Evolutionary conservation across 192 early-diverging fungal genomes (phyloP), one percentile per base, ranked within the genome.

Genomic region (Diversispora epigaea): DNA sequence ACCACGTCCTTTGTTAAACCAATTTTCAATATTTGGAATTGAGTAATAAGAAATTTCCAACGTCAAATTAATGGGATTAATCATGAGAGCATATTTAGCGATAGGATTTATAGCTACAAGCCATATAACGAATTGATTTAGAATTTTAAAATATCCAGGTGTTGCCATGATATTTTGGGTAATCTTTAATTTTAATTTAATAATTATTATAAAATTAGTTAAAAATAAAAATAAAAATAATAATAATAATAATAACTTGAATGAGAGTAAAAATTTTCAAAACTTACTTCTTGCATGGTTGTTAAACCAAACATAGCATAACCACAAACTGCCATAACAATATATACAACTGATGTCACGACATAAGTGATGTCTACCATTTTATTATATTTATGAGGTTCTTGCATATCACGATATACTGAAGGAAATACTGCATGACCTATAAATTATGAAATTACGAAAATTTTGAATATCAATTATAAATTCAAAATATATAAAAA

Each of bases 231-330:
- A 76, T 78, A 22, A 76, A 68, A 32, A 55, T 5, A 6, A 14
- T 2, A 25, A 11, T 11, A 68, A 67, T 22, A 17, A 49, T 22
- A 22, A 32, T 62, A 15, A 52, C 50, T 19, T 3, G 50, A 68
- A 49, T 69, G 19, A 19, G 19, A 52, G 19, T 15, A 12, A 54
- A 12, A 47, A 58, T 32, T 12, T 41, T 8, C 41, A 44, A 9
- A 64, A 45, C 17, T 49, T 80, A 89, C 85, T 84, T 90, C 89
- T 64, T 84, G 84, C 72, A 85, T 77, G 10, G 81, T 87, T 3
- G 70, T 80, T 44, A 80, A 71, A 1, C 91, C 91, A 88, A 92
- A 92, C 91, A 92, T 92, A 11, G 79, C 8, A 77, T 92, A 92
- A 15, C 91, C 91, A 54, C 79, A 70, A 9, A 77, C 66, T 3